Percentiles rank a stretch among this genome's conserved stretches.
These are phyloP conservation scores for Solanum chacoense DNA, from an alignment of 305 asterid genomes.

Conservation along the genomic window DNA sequence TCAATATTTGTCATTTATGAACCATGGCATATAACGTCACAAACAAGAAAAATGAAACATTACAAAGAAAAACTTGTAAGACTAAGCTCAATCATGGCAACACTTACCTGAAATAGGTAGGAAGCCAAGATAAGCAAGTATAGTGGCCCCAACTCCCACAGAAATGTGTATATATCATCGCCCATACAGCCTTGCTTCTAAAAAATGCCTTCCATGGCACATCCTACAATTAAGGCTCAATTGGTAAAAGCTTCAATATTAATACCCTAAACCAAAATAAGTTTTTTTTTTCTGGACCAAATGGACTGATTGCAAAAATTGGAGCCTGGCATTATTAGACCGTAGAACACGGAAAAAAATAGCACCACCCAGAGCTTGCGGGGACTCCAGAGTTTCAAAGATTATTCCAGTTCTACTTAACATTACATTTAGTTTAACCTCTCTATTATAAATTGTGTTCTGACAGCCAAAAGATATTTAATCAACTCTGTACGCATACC, in stretches of 20 bases:
- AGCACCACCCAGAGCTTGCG: background rate
- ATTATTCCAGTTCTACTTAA: background rate
- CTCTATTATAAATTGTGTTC: background rate
- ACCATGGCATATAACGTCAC: background rate
- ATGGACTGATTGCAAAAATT: background rate
- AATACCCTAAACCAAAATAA: background rate
- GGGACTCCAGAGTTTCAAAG: background rate
- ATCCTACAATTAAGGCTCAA: constrained; percentile 39
- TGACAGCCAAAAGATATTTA: background rate
- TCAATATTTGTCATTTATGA: background rate
- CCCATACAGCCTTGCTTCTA: constrained; percentile 91
- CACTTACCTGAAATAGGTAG: constrained; percentile 87
- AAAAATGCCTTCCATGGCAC: constrained; percentile 93
- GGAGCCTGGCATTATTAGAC: background rate
- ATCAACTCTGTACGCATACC: constrained; percentile 21
- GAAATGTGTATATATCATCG: constrained; percentile 94
- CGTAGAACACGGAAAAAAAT: background rate
- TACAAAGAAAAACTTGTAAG: background rate
- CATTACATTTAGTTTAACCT: background rate
- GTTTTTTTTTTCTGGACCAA: background rate
- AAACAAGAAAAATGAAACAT: background rate
- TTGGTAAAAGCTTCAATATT: background rate
- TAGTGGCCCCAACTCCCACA: constrained; percentile 99
- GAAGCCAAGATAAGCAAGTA: constrained; percentile 93
- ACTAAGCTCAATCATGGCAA: background rate